Evolutionary conservation across 768 basidiomycete species (phyloP).

Genomic region (Calocera viscosa): DNA sequence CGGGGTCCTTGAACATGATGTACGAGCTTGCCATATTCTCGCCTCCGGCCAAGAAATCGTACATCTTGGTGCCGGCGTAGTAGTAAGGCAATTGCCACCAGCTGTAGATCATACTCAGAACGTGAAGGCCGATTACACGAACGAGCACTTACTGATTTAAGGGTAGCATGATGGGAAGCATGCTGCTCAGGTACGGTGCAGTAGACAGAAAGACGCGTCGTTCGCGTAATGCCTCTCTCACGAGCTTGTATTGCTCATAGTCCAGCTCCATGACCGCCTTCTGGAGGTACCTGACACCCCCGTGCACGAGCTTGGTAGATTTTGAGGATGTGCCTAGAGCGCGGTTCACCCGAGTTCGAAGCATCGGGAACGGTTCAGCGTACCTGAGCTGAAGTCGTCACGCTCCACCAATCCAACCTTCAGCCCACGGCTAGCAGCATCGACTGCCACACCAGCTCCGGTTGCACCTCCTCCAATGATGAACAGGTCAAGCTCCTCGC

Average conservation of each 20-base stretch:
- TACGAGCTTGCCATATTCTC: conserved; percentile 96
- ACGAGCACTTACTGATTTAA: conserved; percentile 63
- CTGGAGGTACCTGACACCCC: conserved; percentile 93
- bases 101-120: conserved; percentile 26
- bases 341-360: neutral
- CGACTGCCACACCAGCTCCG: conserved; percentile 90
- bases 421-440: conserved; percentile 82
- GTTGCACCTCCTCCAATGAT: conserved; percentile 93
- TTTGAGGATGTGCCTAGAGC: conserved; percentile 80
- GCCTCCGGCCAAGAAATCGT: conserved; percentile 86
- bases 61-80: conserved; percentile 88
- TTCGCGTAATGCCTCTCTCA: conserved; percentile 88
- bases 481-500: conserved; percentile 61
- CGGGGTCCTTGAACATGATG: conserved; percentile 87
- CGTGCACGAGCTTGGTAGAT: conserved; percentile 96
- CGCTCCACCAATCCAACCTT: conserved; percentile 88
- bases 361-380: neutral
- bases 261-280: conserved; percentile 93
- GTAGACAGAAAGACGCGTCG: conserved; percentile 87
- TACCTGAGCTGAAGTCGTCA: conserved; percentile 82
- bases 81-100: conserved; percentile 99
- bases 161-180: conserved; percentile 95
- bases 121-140: neutral
- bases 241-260: conserved; percentile 93
- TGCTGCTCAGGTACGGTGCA: conserved; percentile 80